Base-by-base conservation (phyloP, 768 basidiomycete genomes). In the Lactifluus rugatus region DNA sequence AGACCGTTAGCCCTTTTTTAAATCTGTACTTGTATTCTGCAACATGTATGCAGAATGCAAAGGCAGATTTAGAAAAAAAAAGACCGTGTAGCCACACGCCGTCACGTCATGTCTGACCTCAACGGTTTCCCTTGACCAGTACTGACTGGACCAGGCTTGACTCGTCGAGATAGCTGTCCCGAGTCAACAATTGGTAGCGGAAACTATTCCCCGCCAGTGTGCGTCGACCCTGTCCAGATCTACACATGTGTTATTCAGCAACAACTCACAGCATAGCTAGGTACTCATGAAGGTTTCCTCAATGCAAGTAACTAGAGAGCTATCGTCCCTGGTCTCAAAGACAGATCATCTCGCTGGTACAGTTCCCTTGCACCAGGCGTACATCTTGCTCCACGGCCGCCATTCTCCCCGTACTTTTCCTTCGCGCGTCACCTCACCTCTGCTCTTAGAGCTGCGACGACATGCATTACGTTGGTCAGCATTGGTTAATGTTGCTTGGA, bases 401-500 rank as follows among this genome's bases (percentile, higher is more conserved):
- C 54, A 46, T 32, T 61, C 62, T 39, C 59, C 59, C 36, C 58
- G 51, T 25, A 28, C 42, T 11, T 61, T 62, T 25, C 62, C 62
- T 48, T 61, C 62, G 13, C 62, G 50, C 1, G 1, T 61, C 28
- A 5, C 39, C 26, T 67, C 66, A 3, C 71, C 76, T 2, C 58
- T 86, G 1, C 79, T 81, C 44, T 74, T 77, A 17, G 76, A 73
- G 10, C 70, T 87, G 37, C 76, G 77, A 55, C 67, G 77, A 10
- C 71, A 71, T 19, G 71, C 73, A 7, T 64, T 68, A 32, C 70
- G 72, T 64, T 80, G 75, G 75, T 80, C 81, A 7, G 82, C 78
- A 5, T 59, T 77, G 2, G 80, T 83, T 61, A 87, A 87, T 67
- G 81, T 84, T 65, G 74, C 79, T 17, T 85, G 80, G 80, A 70